Percentiles rank a stretch among this genome's conserved stretches.
These are phyloP conservation scores for Theobroma grandiflorum DNA, from an alignment of 441 rosid species.

Conservation along the genomic window DNA sequence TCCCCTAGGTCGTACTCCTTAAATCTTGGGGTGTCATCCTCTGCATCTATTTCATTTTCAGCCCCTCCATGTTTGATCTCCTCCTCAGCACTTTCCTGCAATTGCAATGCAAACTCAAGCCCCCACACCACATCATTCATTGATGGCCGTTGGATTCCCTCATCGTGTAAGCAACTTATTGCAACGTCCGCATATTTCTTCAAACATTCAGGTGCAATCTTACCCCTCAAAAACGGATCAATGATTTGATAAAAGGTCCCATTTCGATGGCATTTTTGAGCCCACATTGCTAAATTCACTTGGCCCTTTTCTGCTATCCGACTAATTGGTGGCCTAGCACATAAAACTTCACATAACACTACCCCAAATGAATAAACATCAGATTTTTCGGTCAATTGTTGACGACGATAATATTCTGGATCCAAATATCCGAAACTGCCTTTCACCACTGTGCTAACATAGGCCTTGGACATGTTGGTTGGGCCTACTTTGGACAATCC, in stretches of 20 bases:
- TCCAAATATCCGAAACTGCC: conserved; percentile 43
- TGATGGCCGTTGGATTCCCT: conserved; percentile 38
- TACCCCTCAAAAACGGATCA: conserved; percentile 29
- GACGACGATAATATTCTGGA: conserved; percentile 39
- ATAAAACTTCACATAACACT: conserved; percentile 35
- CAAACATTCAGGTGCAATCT: conserved; percentile 34
- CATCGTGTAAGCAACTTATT: conserved; percentile 32
- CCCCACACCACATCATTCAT: conserved; percentile 39
- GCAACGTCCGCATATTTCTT: conserved; percentile 34
- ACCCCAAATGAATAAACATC: conserved; percentile 47
- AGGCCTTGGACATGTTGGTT: conserved; percentile 23
- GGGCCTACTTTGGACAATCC: conserved; percentile 41
- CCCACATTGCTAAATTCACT: conserved; percentile 41
- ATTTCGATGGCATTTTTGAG: conserved; percentile 24
- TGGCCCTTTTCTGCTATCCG: conserved; percentile 17
- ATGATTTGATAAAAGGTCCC: conserved; percentile 31
- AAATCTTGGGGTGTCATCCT: background rate
- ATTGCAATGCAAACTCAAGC: conserved; percentile 42
- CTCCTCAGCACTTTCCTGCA: conserved; percentile 29
- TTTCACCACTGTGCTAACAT: conserved; percentile 37
- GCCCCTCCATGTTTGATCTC: background rate
- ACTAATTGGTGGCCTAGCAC: conserved; percentile 33
- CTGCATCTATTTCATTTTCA: background rate
- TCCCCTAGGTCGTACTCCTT: background rate
- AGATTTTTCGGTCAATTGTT: conserved; percentile 38